A percentile compares a stretch with the other conserved stretches of the same genome.
phyloP scores from a whole-genome alignment of 129 eudicot species.

The Arctium lappa region DNA sequence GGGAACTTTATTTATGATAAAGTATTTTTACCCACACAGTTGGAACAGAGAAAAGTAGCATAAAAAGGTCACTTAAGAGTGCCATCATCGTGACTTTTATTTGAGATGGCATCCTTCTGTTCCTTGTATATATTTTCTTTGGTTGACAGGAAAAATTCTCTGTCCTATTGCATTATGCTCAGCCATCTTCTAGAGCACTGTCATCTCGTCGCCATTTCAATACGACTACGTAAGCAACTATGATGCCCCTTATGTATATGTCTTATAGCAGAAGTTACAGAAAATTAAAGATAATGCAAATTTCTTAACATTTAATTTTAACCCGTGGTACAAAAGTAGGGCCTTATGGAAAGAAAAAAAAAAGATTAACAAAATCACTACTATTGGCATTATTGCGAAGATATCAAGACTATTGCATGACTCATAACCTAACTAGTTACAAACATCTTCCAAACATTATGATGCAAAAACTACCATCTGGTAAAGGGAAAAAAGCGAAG shows the following conservation, averaged over 20 bases:
- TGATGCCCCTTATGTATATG: background rate
- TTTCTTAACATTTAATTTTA: conserved; percentile 5
- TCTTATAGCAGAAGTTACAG: background rate
- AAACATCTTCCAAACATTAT: background rate
- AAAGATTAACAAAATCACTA: background rate
- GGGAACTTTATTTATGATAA: background rate
- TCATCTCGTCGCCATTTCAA: background rate
- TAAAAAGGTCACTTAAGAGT: background rate
- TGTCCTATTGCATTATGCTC: background rate
- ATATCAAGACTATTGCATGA: background rate
- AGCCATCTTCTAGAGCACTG: background rate
- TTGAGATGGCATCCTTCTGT: background rate
- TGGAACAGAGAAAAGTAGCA: too few relatives aligned
- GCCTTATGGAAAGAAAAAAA: background rate
- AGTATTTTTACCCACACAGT: background rate
- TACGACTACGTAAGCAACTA: background rate
- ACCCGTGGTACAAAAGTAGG: background rate
- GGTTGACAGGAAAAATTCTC: background rate
- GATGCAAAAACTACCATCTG: background rate
- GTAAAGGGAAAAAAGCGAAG: background rate
- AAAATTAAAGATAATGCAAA: background rate
- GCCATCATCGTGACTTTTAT: background rate
- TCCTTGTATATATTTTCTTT: background rate
- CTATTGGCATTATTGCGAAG: background rate
- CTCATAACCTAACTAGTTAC: background rate